These are phyloP conservation scores for Peterozyma toletana DNA, from an alignment of 805 yeast species.

Conservation along the genomic window DNA sequence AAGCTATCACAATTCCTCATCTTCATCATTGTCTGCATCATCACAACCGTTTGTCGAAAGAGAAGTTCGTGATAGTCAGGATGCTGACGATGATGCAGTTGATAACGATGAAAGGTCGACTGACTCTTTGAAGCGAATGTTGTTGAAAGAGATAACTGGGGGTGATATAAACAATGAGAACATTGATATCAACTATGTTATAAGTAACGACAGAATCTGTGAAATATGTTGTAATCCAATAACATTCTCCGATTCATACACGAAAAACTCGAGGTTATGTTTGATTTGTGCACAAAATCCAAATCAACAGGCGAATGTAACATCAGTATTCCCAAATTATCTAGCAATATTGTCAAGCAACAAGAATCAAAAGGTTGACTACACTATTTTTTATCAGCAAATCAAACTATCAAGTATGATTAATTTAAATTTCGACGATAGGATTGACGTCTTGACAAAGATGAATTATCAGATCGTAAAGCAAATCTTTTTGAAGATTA, in stretches of 20 bases:
- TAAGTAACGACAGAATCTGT: background rate
- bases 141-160: background rate
- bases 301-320: background rate
- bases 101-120: background rate
- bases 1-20: background rate
- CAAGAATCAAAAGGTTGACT: background rate
- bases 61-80: background rate
- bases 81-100: background rate
- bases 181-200: background rate
- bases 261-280: background rate
- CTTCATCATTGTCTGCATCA: background rate
- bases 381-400: background rate
- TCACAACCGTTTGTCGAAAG: background rate
- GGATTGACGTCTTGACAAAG: background rate
- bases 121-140: background rate
- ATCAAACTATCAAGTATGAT: background rate
- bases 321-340: background rate
- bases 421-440: background rate
- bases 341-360: background rate
- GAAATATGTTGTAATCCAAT: background rate
- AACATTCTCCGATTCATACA: background rate
- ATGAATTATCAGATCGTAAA: background rate
- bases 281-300: background rate
- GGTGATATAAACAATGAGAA: background rate
- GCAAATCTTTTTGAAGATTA: background rate